A percentile compares a stretch with the other conserved stretches of the same genome.
These are phyloP conservation scores for Ustilago tritici DNA, from an alignment of 1,284 basidiomycete genomes.

Conservation along the genomic window DNA sequence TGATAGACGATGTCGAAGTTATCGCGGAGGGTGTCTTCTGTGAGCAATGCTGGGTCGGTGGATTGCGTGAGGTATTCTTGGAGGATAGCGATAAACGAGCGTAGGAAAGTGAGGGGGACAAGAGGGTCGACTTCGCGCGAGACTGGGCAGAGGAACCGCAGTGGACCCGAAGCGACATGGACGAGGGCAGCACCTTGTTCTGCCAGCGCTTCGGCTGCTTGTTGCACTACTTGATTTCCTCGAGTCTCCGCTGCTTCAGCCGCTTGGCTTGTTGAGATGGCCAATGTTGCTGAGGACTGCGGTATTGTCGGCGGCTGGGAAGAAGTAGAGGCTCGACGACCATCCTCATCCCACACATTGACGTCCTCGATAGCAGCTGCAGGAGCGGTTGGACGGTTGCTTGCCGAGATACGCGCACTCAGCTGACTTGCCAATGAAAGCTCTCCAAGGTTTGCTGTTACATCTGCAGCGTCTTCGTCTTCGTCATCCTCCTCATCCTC, in stretches of 20 bases:
- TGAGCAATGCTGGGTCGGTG: slow-evolving; percentile 46
- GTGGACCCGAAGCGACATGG: slow-evolving; percentile 80
- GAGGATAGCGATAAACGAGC: slow-evolving; percentile 79
- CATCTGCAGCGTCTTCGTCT: slow-evolving; percentile 26
- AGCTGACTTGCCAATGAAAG: slow-evolving; percentile 46
- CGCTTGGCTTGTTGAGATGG: background rate
- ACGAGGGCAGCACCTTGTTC: slow-evolving; percentile 76
- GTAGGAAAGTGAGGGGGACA: slow-evolving; percentile 87
- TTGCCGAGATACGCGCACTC: slow-evolving; percentile 37
- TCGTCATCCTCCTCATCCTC: slow-evolving; percentile 26
- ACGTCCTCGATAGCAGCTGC: slow-evolving; percentile 25
- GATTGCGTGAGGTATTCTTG: slow-evolving; percentile 62
- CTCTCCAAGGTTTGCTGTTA: slow-evolving; percentile 30
- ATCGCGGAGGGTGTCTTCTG: slow-evolving; percentile 62
- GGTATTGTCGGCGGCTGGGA: background rate
- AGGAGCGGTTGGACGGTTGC: slow-evolving; percentile 8
- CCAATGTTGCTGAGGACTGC: slow-evolving; percentile 1
- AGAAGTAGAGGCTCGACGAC: background rate
- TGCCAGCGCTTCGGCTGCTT: slow-evolving; percentile 50
- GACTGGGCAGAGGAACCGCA: slow-evolving; percentile 83
- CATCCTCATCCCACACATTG: slow-evolving; percentile 49
- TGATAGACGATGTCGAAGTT: slow-evolving; percentile 67
- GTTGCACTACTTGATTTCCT: slow-evolving; percentile 29
- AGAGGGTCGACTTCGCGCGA: slow-evolving; percentile 88
- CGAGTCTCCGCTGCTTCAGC: slow-evolving; percentile 10